Percentiles rank a stretch among this genome's conserved stretches.
Conservation (phyloP, 83 land plant genomes). For the Thuja plicata region DNA sequence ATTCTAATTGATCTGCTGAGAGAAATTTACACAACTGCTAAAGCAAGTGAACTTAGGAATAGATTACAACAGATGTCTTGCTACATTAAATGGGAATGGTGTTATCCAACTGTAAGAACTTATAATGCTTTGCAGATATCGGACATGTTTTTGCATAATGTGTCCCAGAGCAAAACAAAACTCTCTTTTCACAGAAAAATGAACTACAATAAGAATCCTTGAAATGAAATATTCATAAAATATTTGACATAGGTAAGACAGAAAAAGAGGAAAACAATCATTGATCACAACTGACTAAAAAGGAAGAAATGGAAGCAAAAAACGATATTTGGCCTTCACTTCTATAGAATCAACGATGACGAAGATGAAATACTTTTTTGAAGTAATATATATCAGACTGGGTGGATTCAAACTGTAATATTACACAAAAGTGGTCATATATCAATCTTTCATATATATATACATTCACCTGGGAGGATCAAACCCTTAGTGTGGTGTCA, state of each 20-base stretch:
- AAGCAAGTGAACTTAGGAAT: neutral
- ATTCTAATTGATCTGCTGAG: neutral
- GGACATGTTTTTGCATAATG: neutral
- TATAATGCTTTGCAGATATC: neutral
- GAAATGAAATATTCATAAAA: neutral
- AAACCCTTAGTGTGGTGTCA: neutral
- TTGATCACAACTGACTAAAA: neutral
- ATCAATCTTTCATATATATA: neutral
- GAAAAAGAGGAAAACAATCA: neutral
- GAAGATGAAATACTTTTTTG: neutral
- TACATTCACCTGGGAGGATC: neutral
- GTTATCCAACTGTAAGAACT: neutral
- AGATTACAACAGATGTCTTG: neutral
- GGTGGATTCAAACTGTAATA: neutral
- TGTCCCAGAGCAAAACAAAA: neutral
- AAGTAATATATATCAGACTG: neutral
- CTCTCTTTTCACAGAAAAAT: neutral
- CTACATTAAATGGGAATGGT: neutral
- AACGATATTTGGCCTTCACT: neutral
- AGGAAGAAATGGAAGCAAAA: neutral
- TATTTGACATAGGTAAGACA: neutral
- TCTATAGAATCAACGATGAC: neutral
- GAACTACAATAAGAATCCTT: neutral
- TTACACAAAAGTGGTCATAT: neutral
- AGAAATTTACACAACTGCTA: neutral